A percentile compares a stretch with the other conserved stretches of the same genome.
These are phyloP conservation scores for Colletotrichum brevisporum DNA, from an alignment of 2,329 filamentous ascomycete genomes.

Conservation along the genomic window DNA sequence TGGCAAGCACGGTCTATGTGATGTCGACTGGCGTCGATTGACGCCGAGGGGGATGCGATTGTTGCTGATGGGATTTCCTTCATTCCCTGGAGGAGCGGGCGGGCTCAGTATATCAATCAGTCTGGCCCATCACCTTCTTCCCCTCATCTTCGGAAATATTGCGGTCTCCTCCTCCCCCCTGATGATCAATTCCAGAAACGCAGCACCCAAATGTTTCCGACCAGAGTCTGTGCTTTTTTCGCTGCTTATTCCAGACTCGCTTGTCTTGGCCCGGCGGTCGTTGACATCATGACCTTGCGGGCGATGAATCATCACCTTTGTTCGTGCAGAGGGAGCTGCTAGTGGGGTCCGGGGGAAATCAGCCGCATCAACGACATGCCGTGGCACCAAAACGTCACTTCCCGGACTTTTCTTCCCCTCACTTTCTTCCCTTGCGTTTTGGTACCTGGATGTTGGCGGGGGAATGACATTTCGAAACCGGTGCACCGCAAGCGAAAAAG, in stretches of 20 bases:
- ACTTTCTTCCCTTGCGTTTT: too few relatives aligned
- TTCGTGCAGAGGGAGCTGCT: neutral
- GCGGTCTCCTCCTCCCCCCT: neutral
- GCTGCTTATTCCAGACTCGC: neutral
- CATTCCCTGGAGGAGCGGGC: too few relatives aligned
- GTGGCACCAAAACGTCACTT: neutral
- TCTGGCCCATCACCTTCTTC: too few relatives aligned
- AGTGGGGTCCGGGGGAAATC: neutral
- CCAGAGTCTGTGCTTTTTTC: constrained; percentile 24
- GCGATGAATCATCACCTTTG: constrained; percentile 36
- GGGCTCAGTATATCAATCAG: too few relatives aligned
- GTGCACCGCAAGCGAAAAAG: neutral
- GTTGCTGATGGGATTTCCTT: too few relatives aligned
- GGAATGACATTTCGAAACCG: neutral
- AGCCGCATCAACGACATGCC: constrained; percentile 22
- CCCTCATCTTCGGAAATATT: neutral
- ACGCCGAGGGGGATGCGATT: too few relatives aligned
- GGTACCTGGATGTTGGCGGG: neutral
- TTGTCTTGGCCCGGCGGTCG: constrained; percentile 3
- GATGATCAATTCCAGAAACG: constrained; percentile 8
- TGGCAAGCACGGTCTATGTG: too few relatives aligned
- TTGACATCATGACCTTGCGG: constrained; percentile 35
- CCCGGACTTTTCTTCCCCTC: too few relatives aligned
- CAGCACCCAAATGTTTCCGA: neutral
- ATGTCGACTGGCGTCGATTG: too few relatives aligned